These are phyloP conservation scores for Malassezia yamatoensis DNA, from an alignment of 1,284 basidiomycete species.

Conservation along the genomic window DNA sequence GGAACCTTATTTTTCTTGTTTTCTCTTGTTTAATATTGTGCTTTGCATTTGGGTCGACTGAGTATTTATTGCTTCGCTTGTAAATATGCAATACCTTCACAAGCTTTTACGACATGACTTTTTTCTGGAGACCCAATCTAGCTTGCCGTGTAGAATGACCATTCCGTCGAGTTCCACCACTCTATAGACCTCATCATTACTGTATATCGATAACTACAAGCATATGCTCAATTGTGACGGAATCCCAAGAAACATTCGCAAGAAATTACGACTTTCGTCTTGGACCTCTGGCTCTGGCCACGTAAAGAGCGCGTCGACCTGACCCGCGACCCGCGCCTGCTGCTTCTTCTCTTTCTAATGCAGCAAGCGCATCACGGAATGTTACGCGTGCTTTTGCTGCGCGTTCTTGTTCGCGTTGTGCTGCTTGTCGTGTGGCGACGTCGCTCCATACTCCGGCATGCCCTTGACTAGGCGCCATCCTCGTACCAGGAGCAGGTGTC, in stretches of 20 bases:
- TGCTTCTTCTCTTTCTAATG: slow-evolving; percentile 32
- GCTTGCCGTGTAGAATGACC: too few relatives aligned
- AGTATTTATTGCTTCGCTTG: too few relatives aligned
- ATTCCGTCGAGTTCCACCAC: too few relatives aligned
- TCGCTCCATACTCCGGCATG: slow-evolving; percentile 41
- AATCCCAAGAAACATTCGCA: too few relatives aligned
- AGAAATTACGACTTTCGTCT: background rate
- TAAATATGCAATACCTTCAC: too few relatives aligned
- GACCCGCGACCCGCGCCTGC: slow-evolving; percentile 21
- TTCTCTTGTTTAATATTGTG: too few relatives aligned
- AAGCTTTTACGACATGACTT: too few relatives aligned
- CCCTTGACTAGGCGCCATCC: slow-evolving; percentile 8
- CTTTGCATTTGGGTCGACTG: background rate
- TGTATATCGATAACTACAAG: too few relatives aligned
- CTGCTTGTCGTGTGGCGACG: slow-evolving; percentile 34
- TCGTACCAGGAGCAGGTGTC: slow-evolving; percentile 19
- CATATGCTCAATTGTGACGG: too few relatives aligned
- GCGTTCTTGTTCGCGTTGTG: slow-evolving; percentile 37
- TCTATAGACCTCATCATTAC: too few relatives aligned
- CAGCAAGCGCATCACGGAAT: slow-evolving; percentile 38
- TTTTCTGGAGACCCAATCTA: too few relatives aligned
- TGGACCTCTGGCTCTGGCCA: slow-evolving; percentile 13
- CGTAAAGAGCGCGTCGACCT: slow-evolving; percentile 19
- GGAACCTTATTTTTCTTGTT: too few relatives aligned
- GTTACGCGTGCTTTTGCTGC: slow-evolving; percentile 32